Evolutionary conservation across 2,329 filamentous ascomycete species (phyloP).

Genomic region (Tympanopsis confertula): DNA sequence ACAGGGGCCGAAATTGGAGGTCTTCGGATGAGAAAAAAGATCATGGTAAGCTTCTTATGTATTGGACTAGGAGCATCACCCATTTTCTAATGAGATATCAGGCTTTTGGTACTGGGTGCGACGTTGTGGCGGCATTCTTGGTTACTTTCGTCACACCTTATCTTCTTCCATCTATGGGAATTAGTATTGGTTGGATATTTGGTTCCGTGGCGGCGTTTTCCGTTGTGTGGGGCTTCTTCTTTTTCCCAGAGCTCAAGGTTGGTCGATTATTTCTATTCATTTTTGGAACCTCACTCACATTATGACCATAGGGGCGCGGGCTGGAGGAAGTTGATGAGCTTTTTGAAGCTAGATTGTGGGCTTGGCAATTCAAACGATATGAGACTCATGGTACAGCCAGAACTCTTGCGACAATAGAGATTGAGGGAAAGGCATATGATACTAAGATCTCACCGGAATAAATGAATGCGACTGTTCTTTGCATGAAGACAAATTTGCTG

Average conservation of each 20-base stretch:
- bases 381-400: constrained; percentile 4
- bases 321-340: constrained; percentile 6
- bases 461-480: no score
- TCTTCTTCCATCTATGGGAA: constrained; percentile 2
- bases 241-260: constrained; percentile 6
- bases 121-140: constrained; percentile 4
- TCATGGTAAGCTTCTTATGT: neutral
- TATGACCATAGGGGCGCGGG: constrained; percentile 2
- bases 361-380: constrained; percentile 4
- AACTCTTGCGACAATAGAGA: no score
- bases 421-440: no score
- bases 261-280: no score
- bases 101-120: constrained; percentile 3
- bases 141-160: constrained; percentile 5
- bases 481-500: no score
- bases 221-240: constrained; percentile 4
- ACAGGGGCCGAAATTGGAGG: constrained; percentile 4
- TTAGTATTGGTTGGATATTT: constrained; percentile 4
- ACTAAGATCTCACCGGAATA: no score
- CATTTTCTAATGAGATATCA: neutral
- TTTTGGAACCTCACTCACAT: no score
- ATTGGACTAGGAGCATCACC: neutral
- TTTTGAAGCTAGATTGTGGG: constrained; percentile 3
- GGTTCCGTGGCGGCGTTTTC: constrained; percentile 2
- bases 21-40: constrained; percentile 5